phyloP scores from a whole-genome alignment of 2,329 filamentous ascomycete genomes.

The Huntiella moniliformis region DNA sequence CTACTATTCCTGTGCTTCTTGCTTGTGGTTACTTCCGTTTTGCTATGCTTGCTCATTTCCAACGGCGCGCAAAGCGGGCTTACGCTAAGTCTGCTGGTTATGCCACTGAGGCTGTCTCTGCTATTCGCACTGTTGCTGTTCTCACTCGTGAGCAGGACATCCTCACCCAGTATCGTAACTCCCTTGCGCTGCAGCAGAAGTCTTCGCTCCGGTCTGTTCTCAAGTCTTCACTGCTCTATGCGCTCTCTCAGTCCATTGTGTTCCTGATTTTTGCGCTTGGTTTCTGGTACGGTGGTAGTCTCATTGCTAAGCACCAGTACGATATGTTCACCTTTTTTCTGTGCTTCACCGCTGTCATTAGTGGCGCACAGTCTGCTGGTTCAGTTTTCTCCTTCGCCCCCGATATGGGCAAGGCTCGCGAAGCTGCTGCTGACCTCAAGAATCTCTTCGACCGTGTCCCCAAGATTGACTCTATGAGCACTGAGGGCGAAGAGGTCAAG shows the following conservation, averaged over 20 bases:
- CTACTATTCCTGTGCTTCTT: constrained; percentile 59
- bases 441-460: constrained; percentile 68
- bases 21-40: constrained; percentile 77
- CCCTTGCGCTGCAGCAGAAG: constrained; percentile 47
- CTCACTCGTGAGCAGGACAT: constrained; percentile 78
- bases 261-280: constrained; percentile 73
- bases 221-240: constrained; percentile 63
- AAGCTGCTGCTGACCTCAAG: constrained; percentile 65
- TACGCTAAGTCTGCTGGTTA: constrained; percentile 69
- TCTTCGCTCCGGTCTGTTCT: constrained; percentile 54
- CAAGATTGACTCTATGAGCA: constrained; percentile 62
- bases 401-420: constrained; percentile 83
- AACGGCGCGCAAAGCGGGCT: constrained; percentile 57
- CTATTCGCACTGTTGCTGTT: constrained; percentile 83
- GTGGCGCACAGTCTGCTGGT: constrained; percentile 80
- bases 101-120: constrained; percentile 82
- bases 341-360: constrained; percentile 73
- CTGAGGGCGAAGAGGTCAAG: constrained; percentile 43
- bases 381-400: constrained; percentile 78
- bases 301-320: constrained; percentile 56
- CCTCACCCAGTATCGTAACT: constrained; percentile 46
- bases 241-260: constrained; percentile 63
- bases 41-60: constrained; percentile 64
- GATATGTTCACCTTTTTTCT: constrained; percentile 77
- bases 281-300: constrained; percentile 78